Percentiles rank a stretch among this genome's conserved stretches.
Evolutionary conservation across 2,329 filamentous ascomycete genomes (phyloP).

Genomic region (Phoma herbarum): DNA sequence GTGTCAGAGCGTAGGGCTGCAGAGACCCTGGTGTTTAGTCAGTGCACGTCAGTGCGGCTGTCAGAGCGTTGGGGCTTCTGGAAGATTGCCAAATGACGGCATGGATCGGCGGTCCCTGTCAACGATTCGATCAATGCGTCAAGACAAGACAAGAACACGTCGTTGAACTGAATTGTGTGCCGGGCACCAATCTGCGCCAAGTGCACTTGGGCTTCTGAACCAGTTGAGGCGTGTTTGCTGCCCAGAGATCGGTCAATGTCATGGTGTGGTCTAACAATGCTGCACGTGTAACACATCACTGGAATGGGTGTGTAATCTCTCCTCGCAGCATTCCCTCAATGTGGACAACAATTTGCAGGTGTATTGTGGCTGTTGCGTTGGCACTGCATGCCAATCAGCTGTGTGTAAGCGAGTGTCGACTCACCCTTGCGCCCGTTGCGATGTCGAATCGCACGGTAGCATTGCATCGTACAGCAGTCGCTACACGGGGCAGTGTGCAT

Average conservation of each 20-base stretch:
- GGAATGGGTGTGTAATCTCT: conserved; percentile 7
- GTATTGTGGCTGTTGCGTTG: conserved; percentile 9
- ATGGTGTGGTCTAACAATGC: conserved; percentile 6
- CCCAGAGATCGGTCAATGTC: conserved; percentile 6
- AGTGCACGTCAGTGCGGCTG: conserved; percentile 18
- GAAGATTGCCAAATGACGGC: conserved; percentile 25
- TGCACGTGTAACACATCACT: conserved; percentile 7
- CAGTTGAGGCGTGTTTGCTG: conserved; percentile 1
- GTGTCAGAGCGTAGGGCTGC: conserved; percentile 21
- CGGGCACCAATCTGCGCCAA: not conserved
- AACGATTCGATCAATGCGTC: not conserved
- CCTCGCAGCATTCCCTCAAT: conserved; percentile 1
- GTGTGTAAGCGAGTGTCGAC: conserved; percentile 16
- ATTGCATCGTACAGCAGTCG: conserved; percentile 16
- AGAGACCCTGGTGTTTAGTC: conserved; percentile 21
- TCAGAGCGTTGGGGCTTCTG: conserved; percentile 23
- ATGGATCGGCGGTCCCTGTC: conserved; percentile 11
- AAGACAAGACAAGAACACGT: conserved; percentile 10
- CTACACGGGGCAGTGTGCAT: conserved; percentile 15
- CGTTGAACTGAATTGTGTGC: conserved; percentile 4
- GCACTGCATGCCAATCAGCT: conserved; percentile 11
- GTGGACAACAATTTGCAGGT: conserved; percentile 3
- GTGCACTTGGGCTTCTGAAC: not conserved
- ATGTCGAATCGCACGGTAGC: conserved; percentile 18
- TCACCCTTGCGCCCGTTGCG: conserved; percentile 21